These are phyloP conservation scores for Rosa hybrid DNA, from an alignment of 331 rosid species.

Conservation along the genomic window DNA sequence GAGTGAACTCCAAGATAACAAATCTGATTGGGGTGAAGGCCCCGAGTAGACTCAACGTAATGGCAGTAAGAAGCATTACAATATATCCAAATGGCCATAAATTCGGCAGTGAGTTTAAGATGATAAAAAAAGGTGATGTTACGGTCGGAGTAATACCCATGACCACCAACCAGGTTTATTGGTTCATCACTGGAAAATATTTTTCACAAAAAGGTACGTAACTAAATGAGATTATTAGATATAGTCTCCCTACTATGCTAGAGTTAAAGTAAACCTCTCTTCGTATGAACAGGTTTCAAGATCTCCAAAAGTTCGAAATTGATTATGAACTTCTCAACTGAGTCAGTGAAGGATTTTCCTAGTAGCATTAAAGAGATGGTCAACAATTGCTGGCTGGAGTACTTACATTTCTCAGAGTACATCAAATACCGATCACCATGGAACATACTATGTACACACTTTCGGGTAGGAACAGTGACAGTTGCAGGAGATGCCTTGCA, in stretches of 20 bases:
- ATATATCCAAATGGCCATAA: not conserved
- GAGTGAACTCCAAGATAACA: slow-evolving; percentile 14
- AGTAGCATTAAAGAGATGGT: slow-evolving; percentile 4
- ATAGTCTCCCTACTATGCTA: too few relatives aligned
- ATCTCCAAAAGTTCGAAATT: not conserved
- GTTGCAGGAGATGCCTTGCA: slow-evolving; percentile 69
- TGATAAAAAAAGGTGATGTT: not conserved
- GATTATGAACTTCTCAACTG: not conserved
- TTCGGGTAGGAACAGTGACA: slow-evolving; percentile 27
- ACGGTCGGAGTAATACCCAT: slow-evolving; percentile 5
- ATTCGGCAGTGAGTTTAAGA: not conserved
- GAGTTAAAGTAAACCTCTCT: not conserved
- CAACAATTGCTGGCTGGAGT: not conserved
- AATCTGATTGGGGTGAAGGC: not conserved
- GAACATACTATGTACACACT: not conserved
- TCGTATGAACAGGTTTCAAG: not conserved
- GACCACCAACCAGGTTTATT: slow-evolving; percentile 3
- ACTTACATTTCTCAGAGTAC: slow-evolving; percentile 7
- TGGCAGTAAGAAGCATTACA: not conserved
- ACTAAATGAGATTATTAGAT: too few relatives aligned
- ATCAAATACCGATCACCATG: slow-evolving; percentile 10
- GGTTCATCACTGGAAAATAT: slow-evolving; percentile 18
- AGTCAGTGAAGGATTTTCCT: slow-evolving; percentile 9
- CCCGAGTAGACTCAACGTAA: not conserved
- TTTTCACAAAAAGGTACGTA: not conserved